Evolutionary conservation across 2,329 filamentous ascomycete genomes (phyloP).

Genomic region (Aspergillus persii): DNA sequence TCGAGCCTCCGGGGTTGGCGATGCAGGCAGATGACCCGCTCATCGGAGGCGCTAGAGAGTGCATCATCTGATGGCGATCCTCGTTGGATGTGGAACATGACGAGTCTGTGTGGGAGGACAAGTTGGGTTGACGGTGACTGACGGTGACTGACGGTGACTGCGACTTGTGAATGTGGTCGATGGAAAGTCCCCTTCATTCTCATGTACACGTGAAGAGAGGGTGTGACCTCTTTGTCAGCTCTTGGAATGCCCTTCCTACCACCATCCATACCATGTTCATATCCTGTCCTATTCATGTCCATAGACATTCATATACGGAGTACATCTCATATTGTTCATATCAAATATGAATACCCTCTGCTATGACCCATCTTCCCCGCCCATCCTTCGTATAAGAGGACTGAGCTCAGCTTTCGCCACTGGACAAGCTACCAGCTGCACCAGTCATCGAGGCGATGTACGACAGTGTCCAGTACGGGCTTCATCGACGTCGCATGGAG

Average conservation of each 20-base stretch:
- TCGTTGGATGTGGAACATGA: neutral
- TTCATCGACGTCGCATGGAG: neutral
- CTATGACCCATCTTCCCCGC: neutral
- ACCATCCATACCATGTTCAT: too few species aligned
- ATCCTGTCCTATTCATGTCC: neutral
- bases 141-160: too few species aligned
- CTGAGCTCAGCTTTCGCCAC: neutral
- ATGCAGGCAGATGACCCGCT: neutral
- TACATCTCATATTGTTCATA: too few species aligned
- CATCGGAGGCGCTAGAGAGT: neutral
- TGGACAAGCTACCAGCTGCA: neutral
- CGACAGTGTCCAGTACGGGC: too few species aligned
- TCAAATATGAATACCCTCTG: too few species aligned
- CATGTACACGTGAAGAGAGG: neutral
- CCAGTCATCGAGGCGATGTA: neutral
- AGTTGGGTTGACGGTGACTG: too few species aligned
- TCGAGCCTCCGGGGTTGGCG: neutral
- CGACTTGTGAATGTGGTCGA: too few species aligned
- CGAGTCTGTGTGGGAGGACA: neutral
- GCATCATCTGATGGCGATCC: neutral
- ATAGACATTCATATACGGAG: too few species aligned
- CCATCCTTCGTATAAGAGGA: neutral
- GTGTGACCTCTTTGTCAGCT: too few species aligned
- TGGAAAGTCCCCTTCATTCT: neutral
- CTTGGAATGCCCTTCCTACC: too few species aligned